These are phyloP conservation scores for Nannizziopsis barbatae DNA, from an alignment of 2,329 filamentous ascomycete species.

Conservation along the genomic window DNA sequence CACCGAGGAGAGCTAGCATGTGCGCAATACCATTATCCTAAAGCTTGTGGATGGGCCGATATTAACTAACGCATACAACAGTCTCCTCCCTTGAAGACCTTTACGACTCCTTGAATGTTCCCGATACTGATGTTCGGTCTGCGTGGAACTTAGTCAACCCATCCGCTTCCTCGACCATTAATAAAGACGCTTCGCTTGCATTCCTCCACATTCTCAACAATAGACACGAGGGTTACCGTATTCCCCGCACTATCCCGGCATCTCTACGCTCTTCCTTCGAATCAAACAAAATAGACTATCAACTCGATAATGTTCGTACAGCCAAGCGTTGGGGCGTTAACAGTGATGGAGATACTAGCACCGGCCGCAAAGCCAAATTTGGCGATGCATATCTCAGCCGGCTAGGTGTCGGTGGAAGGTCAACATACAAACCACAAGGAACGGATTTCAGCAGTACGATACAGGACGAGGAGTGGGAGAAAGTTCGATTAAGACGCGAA, in stretches of 20 bases:
- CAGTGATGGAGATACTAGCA: constrained; percentile 59
- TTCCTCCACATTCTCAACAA: constrained; percentile 96
- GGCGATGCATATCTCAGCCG: constrained; percentile 92
- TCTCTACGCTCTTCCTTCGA: constrained; percentile 88
- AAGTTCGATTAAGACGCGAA: constrained; percentile 88
- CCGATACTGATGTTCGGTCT: constrained; percentile 69
- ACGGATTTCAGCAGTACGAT: constrained; percentile 83
- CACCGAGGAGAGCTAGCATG: constrained; percentile 72
- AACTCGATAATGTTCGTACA: constrained; percentile 64
- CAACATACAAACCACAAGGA: constrained; percentile 66
- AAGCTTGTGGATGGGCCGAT: background rate
- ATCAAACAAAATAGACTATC: constrained; percentile 92
- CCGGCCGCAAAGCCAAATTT: constrained; percentile 90
- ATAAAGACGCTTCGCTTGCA: constrained; percentile 86
- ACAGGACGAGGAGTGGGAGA: constrained; percentile 90
- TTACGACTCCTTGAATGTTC: constrained; percentile 59
- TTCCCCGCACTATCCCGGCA: constrained; percentile 81
- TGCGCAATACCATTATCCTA: constrained; percentile 34
- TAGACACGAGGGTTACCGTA: constrained; percentile 86
- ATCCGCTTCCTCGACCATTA: constrained; percentile 67
- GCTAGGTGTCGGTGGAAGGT: constrained; percentile 63
- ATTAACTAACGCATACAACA: constrained; percentile 23
- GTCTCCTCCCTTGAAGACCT: constrained; percentile 71
- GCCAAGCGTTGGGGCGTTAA: constrained; percentile 65
- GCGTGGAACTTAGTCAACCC: constrained; percentile 98